Evolutionary conservation across 2,329 filamentous ascomycete genomes (phyloP), one percentile per base, ranked within the genome.

Genomic region (Amauroascus verrucosus): DNA sequence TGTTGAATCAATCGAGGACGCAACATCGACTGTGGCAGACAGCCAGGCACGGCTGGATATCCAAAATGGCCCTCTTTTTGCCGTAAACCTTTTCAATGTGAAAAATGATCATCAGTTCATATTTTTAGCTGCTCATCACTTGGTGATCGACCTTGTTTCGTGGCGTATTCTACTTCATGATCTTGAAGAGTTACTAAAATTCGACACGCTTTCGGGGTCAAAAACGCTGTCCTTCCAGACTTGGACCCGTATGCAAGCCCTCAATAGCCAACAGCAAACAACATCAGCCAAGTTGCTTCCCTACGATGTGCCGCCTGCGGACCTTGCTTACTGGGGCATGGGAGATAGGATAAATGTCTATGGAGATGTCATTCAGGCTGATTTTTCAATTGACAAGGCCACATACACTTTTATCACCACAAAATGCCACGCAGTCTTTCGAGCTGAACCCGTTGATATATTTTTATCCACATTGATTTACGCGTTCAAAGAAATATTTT

Each of bases 401-500:
- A 40, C 46, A 9, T 41, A 32, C 38, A 41, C 37, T 60, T 55
- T 60, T 0, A 60, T 70, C 33, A 49, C 70, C 13, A 60, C 62
- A n/a, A 64, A 64, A 11, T 68, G 66, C 26, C 66, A 71, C 49
- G 56, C 64, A 33, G 57, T 62, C 2, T 56, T 70, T 11, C 54
- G 59, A 3, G 70, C 69, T 0, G 67, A 70, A 47, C 63, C 67
- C 1, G 63, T 71, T 20, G 69, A 71, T 37, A 47, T 71, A 4
- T 62, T 71, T 28, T 59, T 70, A 2, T 55, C 70, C 62, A 57
- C 70, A 28, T 52, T 69, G 66, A 46, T 73, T 57, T 54, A 75
- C 50, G 71, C 75, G 0, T 77, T 77, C 59, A 67, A 65, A 3
- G 64, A 65, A n/a, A 65, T 67, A 0, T 77, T 77, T 55, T 58